Percentiles rank a stretch among this genome's conserved stretches.
These are phyloP conservation scores for Nyssa sinensis DNA, from an alignment of 148 eudicot species.

Conservation along the genomic window DNA sequence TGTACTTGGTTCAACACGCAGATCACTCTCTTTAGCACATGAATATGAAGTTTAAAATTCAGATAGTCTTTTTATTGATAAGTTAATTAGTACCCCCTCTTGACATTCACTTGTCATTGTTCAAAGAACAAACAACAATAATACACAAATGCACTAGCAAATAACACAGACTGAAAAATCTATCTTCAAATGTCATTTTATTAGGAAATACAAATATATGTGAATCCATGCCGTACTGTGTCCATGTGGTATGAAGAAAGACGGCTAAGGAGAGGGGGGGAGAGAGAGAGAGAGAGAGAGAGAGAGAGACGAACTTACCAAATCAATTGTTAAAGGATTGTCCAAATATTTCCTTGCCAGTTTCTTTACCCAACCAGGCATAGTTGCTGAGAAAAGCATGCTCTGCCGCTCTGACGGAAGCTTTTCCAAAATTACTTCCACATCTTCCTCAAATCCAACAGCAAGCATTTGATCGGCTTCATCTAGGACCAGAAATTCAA, in stretches of 20 bases:
- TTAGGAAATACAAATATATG: not conserved
- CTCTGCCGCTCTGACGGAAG: conserved; percentile 88
- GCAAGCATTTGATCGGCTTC: conserved; percentile 99
- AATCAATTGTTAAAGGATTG: conserved; percentile 84
- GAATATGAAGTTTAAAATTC: no score
- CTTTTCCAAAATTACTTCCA: conserved; percentile 69
- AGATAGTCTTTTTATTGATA: no score
- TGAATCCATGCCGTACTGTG: not conserved
- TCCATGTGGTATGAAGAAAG: not conserved
- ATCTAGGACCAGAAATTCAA: conserved; percentile 84
- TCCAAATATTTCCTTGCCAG: conserved; percentile 74
- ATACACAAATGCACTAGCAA: not conserved
- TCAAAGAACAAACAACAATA: not conserved
- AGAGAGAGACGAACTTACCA: conserved; percentile 39
- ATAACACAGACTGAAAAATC: not conserved
- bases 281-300: not conserved
- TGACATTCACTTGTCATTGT: not conserved
- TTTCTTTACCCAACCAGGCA: conserved; percentile 96
- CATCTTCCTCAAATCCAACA: conserved; percentile 98
- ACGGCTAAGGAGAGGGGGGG: not conserved
- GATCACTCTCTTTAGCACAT: not conserved
- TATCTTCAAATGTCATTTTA: not conserved
- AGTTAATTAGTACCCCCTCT: not conserved
- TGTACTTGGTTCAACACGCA: not conserved
- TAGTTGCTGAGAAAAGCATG: conserved; percentile 99